A percentile compares a stretch with the other conserved stretches of the same genome.
Evolutionary conservation across 2,329 filamentous ascomycete genomes (phyloP).

Genomic region (Phyllosticta paracitricarpa): DNA sequence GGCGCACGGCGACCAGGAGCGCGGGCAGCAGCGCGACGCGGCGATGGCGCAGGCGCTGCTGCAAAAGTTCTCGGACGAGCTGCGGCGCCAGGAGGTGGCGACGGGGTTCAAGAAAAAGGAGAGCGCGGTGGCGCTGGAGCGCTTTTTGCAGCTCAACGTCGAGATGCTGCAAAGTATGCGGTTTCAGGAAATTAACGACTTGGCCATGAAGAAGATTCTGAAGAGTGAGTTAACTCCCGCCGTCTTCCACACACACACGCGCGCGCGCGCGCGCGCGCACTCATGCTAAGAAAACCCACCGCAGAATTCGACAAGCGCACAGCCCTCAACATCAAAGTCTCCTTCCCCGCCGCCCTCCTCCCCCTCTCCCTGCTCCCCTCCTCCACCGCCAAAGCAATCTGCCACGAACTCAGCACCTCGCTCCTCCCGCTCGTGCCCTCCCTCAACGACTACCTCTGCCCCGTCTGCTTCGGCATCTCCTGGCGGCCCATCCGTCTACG

Average conservation of each 20-base stretch:
- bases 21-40: conserved; percentile 54
- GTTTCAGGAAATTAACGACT: conserved; percentile 76
- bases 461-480: conserved; percentile 68
- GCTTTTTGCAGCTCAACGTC: conserved; percentile 64
- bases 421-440: conserved; percentile 67
- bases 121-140: conserved; percentile 53
- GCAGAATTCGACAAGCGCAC: conserved; percentile 81
- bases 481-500: conserved; percentile 70
- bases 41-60: conserved; percentile 57
- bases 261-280: too few relatives aligned
- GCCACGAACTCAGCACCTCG: conserved; percentile 61
- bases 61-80: conserved; percentile 60
- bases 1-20: conserved; percentile 55
- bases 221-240: conserved; percentile 51
- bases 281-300: not conserved
- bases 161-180: conserved; percentile 68
- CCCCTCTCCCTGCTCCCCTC: conserved; percentile 47
- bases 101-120: conserved; percentile 53
- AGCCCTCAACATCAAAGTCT: conserved; percentile 55
- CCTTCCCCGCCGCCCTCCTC: conserved; percentile 51
- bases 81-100: conserved; percentile 47
- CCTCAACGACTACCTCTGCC: conserved; percentile 74
- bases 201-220: conserved; percentile 70
- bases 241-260: too few relatives aligned
- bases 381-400: conserved; percentile 64